Evolutionary conservation across 78 protist species (phyloP).

Genomic region (Cavenderia fasciculata): DNA sequence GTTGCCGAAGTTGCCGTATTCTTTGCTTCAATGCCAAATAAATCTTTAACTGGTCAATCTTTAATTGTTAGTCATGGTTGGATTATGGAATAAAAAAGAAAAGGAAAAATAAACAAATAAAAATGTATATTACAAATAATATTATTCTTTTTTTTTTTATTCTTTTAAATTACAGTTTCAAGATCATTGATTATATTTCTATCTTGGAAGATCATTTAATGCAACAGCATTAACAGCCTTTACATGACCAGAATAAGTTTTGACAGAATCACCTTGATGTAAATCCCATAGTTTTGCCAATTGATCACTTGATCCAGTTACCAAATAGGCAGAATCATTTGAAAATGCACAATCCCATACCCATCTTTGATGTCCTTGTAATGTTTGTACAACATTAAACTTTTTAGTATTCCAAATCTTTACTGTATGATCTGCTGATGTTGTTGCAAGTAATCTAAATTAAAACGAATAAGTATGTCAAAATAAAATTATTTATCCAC

Average conservation of each 20-base stretch:
- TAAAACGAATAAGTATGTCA: neutral
- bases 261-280: constrained; percentile 85
- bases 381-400: constrained; percentile 66
- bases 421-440: constrained; percentile 94
- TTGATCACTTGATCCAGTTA: constrained; percentile 93
- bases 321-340: constrained; percentile 94
- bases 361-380: constrained; percentile 95
- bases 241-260: constrained; percentile 91
- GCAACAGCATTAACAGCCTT: constrained; percentile 91
- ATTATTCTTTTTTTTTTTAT: too few species aligned
- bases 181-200: too few species aligned
- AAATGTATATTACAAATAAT: too few species aligned
- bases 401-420: constrained; percentile 82
- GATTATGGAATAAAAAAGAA: constrained; percentile 89
- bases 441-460: constrained; percentile 89
- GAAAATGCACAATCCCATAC: constrained; percentile 98
- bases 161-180: too few species aligned
- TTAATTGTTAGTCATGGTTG: constrained; percentile 86
- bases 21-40: constrained; percentile 67
- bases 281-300: constrained; percentile 95
- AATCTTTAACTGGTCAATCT: constrained; percentile 85
- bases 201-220: constrained; percentile 83
- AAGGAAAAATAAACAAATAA: too few species aligned
- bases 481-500: neutral
- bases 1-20: constrained; percentile 83